Percentiles rank a stretch among this genome's conserved stretches.
These are phyloP conservation scores for Colletotrichum sidae DNA, from an alignment of 2,329 filamentous ascomycete species.

Conservation along the genomic window DNA sequence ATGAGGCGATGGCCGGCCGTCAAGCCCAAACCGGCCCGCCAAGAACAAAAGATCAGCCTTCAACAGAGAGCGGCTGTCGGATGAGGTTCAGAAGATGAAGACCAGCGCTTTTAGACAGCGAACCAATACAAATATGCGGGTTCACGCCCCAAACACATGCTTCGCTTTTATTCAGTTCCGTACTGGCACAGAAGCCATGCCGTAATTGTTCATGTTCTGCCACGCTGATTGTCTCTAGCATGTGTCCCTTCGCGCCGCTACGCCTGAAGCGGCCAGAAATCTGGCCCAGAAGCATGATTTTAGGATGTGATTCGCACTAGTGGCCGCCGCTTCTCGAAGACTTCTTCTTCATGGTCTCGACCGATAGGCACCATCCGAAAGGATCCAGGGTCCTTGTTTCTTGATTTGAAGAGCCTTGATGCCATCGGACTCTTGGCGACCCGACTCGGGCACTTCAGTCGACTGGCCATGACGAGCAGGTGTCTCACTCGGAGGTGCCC, in stretches of 20 bases:
- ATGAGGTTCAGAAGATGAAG: slow-evolving; percentile 9
- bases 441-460: slow-evolving; percentile 4
- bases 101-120: slow-evolving; percentile 30
- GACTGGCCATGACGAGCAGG: slow-evolving; percentile 24
- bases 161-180: background rate
- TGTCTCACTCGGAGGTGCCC: slow-evolving; percentile 19
- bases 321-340: slow-evolving; percentile 16
- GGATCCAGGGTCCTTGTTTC: background rate
- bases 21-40: slow-evolving; percentile 32
- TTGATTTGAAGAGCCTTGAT: background rate
- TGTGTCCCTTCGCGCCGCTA: slow-evolving; percentile 3
- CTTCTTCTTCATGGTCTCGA: slow-evolving; percentile 9
- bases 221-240: slow-evolving; percentile 27
- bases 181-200: slow-evolving; percentile 17
- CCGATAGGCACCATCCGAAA: slow-evolving; percentile 3
- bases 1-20: slow-evolving; percentile 9
- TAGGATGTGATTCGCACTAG: background rate
- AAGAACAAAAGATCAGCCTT: slow-evolving; percentile 35
- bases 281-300: slow-evolving; percentile 27
- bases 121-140: slow-evolving; percentile 15
- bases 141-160: slow-evolving; percentile 14
- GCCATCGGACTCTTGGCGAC: background rate
- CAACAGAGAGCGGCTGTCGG: slow-evolving; percentile 35
- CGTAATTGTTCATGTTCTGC: slow-evolving; percentile 18
- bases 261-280: background rate